Conservation (phyloP, 257 asterid species). For the Solanum rostratum region DNA sequence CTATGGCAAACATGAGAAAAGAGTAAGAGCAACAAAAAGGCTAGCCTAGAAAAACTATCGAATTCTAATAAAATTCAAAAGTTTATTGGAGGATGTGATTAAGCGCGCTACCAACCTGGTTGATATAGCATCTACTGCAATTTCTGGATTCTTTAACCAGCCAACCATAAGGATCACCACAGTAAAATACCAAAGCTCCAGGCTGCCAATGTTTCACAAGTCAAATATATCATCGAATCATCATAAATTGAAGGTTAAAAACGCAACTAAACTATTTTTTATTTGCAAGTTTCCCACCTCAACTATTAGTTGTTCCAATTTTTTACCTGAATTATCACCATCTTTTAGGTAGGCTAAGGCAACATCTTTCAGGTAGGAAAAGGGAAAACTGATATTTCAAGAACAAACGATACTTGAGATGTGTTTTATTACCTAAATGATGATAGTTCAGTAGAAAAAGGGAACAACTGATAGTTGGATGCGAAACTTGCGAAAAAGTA, state of each 20-base stretch:
- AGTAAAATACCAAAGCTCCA: conserved; percentile 78
- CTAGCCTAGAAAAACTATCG: not conserved
- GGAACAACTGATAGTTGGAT: not conserved
- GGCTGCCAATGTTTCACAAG: conserved; percentile 27
- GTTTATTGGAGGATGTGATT: not conserved
- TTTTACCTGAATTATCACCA: not conserved
- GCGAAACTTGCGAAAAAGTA: not conserved
- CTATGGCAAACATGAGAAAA: conserved; percentile 20
- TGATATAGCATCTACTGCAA: conserved; percentile 70
- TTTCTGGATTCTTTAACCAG: conserved; percentile 63
- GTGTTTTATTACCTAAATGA: no score
- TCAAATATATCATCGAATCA: not conserved
- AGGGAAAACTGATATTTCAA: no score
- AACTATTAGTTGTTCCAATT: not conserved
- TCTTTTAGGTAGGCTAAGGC: no score
- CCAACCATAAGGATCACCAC: conserved; percentile 75
- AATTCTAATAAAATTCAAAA: not conserved
- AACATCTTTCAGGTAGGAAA: no score
- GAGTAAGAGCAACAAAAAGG: not conserved
- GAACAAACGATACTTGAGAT: no score
- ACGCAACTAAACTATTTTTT: not conserved
- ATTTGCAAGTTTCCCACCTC: not conserved
- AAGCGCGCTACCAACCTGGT: conserved; percentile 40
- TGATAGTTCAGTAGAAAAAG: no score
- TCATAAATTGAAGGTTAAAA: not conserved